A percentile compares a stretch with the other conserved stretches of the same genome.
phyloP scores from a whole-genome alignment of 768 basidiomycete genomes.

The Mycena sanguinolenta region DNA sequence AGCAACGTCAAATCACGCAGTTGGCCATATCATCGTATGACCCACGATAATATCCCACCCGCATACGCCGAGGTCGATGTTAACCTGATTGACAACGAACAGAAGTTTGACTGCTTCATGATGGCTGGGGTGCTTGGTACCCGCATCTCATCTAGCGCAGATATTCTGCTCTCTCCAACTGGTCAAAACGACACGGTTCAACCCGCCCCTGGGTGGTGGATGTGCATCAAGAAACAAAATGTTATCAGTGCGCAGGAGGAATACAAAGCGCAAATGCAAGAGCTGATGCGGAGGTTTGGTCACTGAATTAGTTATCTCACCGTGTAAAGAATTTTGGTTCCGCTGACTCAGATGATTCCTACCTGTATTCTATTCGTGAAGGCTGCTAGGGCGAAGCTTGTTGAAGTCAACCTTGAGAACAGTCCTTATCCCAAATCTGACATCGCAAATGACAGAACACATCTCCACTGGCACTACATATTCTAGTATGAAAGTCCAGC shows the following conservation, averaged over 20 bases:
- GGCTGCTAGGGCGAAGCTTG: too few species aligned
- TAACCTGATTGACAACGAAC: slow-evolving; percentile 44
- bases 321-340: too few species aligned
- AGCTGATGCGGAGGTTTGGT: too few species aligned
- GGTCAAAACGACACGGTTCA: slow-evolving; percentile 20
- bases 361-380: too few species aligned
- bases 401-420: too few species aligned
- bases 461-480: too few species aligned
- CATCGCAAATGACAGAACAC: too few species aligned
- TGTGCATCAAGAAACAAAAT: slow-evolving; percentile 15
- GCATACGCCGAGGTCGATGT: slow-evolving; percentile 47
- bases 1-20: not conserved
- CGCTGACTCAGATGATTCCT: too few species aligned
- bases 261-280: not conserved
- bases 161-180: slow-evolving; percentile 12
- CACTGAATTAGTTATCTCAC: too few species aligned
- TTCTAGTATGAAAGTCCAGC: too few species aligned
- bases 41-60: slow-evolving; percentile 37
- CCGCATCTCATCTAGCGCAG: slow-evolving; percentile 7
- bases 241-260: not conserved
- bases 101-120: slow-evolving; percentile 42
- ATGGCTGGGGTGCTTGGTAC: slow-evolving; percentile 46
- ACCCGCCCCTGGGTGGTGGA: slow-evolving; percentile 30
- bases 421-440: too few species aligned
- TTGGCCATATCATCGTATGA: slow-evolving; percentile 10